Conservation (phyloP, 768 basidiomycete genomes). For the Trametopsis cervina region DNA sequence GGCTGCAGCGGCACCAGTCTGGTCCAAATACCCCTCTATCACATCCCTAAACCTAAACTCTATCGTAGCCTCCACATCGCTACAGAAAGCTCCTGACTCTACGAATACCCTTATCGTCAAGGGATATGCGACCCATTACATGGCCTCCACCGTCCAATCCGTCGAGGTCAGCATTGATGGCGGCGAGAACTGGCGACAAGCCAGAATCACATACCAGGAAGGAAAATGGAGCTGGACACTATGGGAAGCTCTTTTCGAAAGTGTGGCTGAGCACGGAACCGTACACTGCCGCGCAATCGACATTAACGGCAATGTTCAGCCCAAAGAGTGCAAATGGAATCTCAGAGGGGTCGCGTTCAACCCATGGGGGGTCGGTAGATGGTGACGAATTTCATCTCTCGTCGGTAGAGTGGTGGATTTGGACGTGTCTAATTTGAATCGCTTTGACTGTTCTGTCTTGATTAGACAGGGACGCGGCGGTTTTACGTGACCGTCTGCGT, state of each 20-base stretch:
- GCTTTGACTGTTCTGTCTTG: too few species aligned
- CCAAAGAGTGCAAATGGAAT: constrained; percentile 51
- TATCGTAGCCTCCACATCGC: constrained; percentile 33
- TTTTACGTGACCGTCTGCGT: too few species aligned
- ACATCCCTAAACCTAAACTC: constrained; percentile 57
- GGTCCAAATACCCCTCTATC: constrained; percentile 55
- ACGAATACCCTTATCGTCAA: constrained; percentile 25
- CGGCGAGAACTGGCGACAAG: constrained; percentile 44
- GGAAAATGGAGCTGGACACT: constrained; percentile 73
- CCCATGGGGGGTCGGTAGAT: constrained; percentile 24
- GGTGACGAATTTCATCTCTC: neutral
- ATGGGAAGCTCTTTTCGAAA: constrained; percentile 47
- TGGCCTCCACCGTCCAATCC: constrained; percentile 34
- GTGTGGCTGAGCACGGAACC: constrained; percentile 9
- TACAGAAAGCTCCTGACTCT: constrained; percentile 1
- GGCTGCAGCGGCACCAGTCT: constrained; percentile 27
- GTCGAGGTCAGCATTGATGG: constrained; percentile 51
- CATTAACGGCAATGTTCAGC: constrained; percentile 38
- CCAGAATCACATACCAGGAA: constrained; percentile 49
- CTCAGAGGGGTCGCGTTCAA: constrained; percentile 52
- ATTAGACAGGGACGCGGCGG: too few species aligned
- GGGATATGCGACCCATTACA: constrained; percentile 53
- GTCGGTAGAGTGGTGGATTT: too few species aligned
- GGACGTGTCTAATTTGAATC: too few species aligned
- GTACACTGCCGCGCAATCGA: constrained; percentile 50